Evolutionary conservation across 345 rosid species (phyloP), one percentile per base, ranked within the genome.

Genomic region (Psidium friedrichsthalianum): DNA sequence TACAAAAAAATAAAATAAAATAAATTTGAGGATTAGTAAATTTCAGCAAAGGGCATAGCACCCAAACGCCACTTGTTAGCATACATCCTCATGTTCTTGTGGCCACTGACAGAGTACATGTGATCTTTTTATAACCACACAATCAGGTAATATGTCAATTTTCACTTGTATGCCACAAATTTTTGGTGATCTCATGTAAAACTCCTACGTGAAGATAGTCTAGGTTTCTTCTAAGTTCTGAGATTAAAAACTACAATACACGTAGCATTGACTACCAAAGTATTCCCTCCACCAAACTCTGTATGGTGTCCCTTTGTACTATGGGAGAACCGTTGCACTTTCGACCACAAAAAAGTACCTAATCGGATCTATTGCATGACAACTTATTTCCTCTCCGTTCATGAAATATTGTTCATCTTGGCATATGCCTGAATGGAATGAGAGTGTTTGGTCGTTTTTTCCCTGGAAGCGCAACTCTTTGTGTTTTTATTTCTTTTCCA

Each of bases 231-330:
- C 11, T n/a, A 12, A 11, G 4, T 58, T 11, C 11, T n/a, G 7
- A n/a, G 0, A n/a, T n/a, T 5, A 36, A 5, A n/a, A n/a, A 0
- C 8, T 13, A 32, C 5, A 58, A 5, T 0, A 2, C 69, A 0
- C 3, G 16, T 6, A 12, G 18, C 8, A 5, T 58, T 58, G 69
- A 58, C 16, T 5, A 58, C 36, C 8, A n/a, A n/a, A 5, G 18
- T 2, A 57, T 1, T n/a, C 1, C 4, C 16, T n/a, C 69, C 18
- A 58, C 69, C 69, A 2, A 0, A 58, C 2, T 2, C 0, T 2
- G 5, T 5, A 58, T n/a, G 27, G 64, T 11, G 32, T 25, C 15
- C 64, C 64, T 2, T 58, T 25, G 69, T 8, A 58, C 11, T n/a
- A 57, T 12, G 69, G 1, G 69, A n/a, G 69, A n/a, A 12, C 8